Evolutionary conservation across 108 stramenopile genomes (phyloP).

Genomic region (Cylindrotheca closterium): DNA sequence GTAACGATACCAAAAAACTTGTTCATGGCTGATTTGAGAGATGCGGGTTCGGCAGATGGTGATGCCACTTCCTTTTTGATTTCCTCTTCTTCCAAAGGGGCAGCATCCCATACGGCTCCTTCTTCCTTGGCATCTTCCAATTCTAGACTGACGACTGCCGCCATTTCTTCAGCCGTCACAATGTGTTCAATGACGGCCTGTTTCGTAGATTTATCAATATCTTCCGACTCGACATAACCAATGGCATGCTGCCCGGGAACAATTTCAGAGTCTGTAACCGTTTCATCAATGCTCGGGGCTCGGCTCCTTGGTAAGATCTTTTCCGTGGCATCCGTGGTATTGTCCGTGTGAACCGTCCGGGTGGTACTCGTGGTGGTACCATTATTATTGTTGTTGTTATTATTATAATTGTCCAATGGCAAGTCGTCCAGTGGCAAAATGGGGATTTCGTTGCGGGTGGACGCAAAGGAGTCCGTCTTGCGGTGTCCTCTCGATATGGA

Average conservation of each 20-base stretch:
- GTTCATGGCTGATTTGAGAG: no score
- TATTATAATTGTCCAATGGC: not conserved
- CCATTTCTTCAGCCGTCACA: conserved; percentile 22
- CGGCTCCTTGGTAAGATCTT: no score
- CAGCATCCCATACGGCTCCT: no score
- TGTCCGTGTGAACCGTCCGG: no score
- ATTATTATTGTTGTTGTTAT: not conserved
- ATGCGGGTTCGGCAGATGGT: no score
- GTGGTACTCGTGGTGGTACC: no score
- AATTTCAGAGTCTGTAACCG: not conserved
- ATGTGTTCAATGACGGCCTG: conserved; percentile 7
- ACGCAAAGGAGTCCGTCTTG: not conserved
- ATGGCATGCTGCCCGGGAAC: not conserved
- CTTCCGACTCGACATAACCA: conserved; percentile 18
- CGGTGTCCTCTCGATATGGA: no score
- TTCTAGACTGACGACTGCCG: conserved; percentile 10
- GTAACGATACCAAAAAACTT: conserved; percentile 18
- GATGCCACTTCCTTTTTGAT: no score
- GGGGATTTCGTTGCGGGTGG: not conserved
- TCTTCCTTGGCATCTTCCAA: no score
- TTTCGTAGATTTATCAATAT: not conserved
- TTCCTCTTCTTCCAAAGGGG: no score
- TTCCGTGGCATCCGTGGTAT: no score
- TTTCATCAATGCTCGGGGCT: no score
- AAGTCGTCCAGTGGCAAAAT: not conserved